A percentile compares a stretch with the other conserved stretches of the same genome.
These are phyloP conservation scores for Aspergillus uvarum DNA, from an alignment of 2,329 filamentous ascomycete genomes.

Conservation along the genomic window DNA sequence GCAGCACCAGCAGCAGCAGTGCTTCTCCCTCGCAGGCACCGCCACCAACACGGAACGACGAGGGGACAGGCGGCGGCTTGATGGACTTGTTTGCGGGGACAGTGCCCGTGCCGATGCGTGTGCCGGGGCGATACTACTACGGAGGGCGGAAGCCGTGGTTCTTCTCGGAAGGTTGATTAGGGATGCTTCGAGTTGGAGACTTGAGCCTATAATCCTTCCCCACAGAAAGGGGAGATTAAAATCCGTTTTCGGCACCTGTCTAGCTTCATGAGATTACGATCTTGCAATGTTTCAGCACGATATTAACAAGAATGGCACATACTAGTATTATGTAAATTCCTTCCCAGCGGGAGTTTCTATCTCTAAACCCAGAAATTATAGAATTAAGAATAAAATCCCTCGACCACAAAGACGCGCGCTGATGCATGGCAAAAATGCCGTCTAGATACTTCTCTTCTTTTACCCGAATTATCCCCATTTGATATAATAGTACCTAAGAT, in stretches of 20 bases:
- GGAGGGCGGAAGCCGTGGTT: constrained; percentile 26
- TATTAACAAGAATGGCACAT: no score
- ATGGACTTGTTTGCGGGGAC: constrained; percentile 35
- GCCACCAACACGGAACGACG: neutral
- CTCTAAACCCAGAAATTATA: neutral
- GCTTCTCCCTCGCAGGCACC: no score
- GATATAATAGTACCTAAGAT: neutral
- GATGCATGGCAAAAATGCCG: neutral
- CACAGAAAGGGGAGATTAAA: no score
- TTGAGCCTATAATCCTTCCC: no score
- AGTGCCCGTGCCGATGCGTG: constrained; percentile 47
- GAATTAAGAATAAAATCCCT: neutral
- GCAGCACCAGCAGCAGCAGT: neutral
- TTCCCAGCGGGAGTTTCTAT: neutral
- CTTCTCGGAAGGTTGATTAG: constrained; percentile 16
- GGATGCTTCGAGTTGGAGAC: neutral
- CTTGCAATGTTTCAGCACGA: no score
- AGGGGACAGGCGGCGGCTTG: constrained; percentile 16
- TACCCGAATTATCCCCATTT: neutral
- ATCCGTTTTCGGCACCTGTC: no score
- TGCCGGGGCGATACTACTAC: constrained; percentile 33
- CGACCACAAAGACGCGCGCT: constrained; percentile 1
- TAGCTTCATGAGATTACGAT: no score
- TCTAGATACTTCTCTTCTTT: neutral
- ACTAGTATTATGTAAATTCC: neutral